phyloP scores from a whole-genome alignment of 768 basidiomycete species.

The Hirschioporus abietinus region DNA sequence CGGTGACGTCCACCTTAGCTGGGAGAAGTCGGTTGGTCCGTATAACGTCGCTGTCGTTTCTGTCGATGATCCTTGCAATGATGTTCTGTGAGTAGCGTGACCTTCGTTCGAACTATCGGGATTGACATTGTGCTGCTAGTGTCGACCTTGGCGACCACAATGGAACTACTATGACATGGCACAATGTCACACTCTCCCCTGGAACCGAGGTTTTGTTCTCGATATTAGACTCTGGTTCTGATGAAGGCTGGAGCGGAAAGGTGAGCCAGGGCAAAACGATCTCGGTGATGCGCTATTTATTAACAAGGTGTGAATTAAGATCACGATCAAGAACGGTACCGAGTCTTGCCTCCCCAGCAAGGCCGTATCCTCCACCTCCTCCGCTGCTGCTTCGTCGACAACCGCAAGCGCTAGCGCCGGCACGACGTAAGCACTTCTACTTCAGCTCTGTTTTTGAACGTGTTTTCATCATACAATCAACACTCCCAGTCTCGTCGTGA shows the following conservation, averaged over 20 bases:
- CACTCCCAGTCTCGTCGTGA: not conserved
- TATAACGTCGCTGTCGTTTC: conserved; percentile 57
- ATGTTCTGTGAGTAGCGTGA: conserved; percentile 43
- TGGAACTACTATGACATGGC: conserved; percentile 41
- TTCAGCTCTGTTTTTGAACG: conserved; percentile 5
- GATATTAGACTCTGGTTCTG: conserved; percentile 42
- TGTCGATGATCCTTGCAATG: conserved; percentile 51
- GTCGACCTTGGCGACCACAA: conserved; percentile 50
- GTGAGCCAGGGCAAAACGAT: conserved; percentile 32
- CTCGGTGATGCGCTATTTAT: not conserved
- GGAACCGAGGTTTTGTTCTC: conserved; percentile 48
- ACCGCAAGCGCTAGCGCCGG: conserved; percentile 4
- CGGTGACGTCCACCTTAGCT: conserved; percentile 40
- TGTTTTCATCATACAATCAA: not conserved
- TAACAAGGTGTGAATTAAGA: conserved; percentile 19
- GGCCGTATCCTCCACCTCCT: conserved; percentile 13
- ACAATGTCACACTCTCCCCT: conserved; percentile 34
- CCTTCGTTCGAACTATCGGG: not conserved
- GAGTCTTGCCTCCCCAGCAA: conserved; percentile 33
- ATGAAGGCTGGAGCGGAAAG: conserved; percentile 62
- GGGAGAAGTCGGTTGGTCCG: conserved; percentile 41
- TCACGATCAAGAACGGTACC: conserved; percentile 29
- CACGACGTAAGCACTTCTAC: conserved; percentile 13
- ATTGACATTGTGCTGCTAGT: conserved; percentile 28
- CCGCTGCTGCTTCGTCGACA: conserved; percentile 7